phyloP scores from a whole-genome alignment of 495 filamentous ascomycete genomes.

The Immersiella caudata region DNA sequence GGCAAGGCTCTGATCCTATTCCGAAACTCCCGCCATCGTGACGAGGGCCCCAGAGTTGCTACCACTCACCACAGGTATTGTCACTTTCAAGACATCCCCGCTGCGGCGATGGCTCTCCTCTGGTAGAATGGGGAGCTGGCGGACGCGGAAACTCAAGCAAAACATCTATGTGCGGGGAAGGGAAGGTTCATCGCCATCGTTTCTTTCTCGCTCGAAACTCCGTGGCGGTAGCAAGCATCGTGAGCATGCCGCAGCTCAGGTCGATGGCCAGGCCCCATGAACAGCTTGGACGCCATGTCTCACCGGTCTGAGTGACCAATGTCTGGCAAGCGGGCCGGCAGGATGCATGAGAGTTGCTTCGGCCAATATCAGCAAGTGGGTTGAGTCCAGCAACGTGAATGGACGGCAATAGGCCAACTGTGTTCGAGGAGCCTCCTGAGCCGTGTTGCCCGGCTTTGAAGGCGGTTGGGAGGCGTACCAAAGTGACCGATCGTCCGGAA shows the following conservation, averaged over 20 bases:
- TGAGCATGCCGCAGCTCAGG: neutral
- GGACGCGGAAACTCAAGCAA: neutral
- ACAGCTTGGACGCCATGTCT: slow-evolving; percentile 11
- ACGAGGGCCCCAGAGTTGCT: neutral
- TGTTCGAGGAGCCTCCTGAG: neutral
- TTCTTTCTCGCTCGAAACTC: neutral
- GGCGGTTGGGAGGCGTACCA: neutral
- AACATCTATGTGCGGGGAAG: neutral
- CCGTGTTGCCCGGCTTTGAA: neutral
- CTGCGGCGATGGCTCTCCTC: neutral
- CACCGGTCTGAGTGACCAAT: slow-evolving; percentile 14
- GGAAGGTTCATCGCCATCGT: neutral
- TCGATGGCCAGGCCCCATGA: neutral
- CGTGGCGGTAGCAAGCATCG: neutral
- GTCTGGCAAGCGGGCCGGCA: slow-evolving; percentile 6
- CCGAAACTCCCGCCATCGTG: neutral
- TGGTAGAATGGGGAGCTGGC: neutral
- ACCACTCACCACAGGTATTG: neutral
- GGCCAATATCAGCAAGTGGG: slow-evolving; percentile 11
- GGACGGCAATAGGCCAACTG: slow-evolving; percentile 18
- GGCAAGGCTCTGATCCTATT: slow-evolving; percentile 1
- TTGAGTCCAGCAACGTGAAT: slow-evolving; percentile 12
- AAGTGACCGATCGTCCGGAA: neutral
- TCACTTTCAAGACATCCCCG: neutral
- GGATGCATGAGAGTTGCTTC: slow-evolving; percentile 17